A percentile compares a stretch with the other conserved stretches of the same genome.
Evolutionary conservation across 2,329 filamentous ascomycete species (phyloP).

Genomic region (Arthrobotrys sinensis): DNA sequence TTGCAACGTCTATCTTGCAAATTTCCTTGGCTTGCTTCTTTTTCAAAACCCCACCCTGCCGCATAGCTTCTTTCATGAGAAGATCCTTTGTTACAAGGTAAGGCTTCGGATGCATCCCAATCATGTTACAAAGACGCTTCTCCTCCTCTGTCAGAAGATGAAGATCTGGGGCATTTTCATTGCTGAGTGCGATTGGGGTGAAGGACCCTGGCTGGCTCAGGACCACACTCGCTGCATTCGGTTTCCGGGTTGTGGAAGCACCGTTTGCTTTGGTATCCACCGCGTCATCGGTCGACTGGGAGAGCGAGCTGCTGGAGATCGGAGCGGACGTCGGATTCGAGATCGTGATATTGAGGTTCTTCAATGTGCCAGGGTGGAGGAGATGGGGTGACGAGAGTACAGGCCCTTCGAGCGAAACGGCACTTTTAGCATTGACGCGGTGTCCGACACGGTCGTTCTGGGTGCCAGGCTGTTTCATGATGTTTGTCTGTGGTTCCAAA

Average conservation of each 20-base stretch:
- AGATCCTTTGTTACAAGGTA: conserved; percentile 96
- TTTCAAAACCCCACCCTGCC: conserved; percentile 88
- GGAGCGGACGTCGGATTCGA: conserved; percentile 60
- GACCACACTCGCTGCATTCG: conserved; percentile 55
- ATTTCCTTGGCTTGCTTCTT: conserved; percentile 94
- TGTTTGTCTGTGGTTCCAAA: conserved; percentile 48
- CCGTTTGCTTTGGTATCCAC: conserved; percentile 23
- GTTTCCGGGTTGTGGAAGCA: conserved; percentile 28
- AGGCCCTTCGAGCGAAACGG: conserved; percentile 52
- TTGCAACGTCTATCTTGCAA: conserved; percentile 85
- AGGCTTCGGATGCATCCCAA: conserved; percentile 91
- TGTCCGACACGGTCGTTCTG: conserved; percentile 71
- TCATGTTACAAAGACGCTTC: conserved; percentile 84
- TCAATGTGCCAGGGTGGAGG: conserved; percentile 46
- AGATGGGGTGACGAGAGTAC: conserved; percentile 58
- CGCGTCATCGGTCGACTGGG: conserved; percentile 29
- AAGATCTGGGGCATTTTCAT: conserved; percentile 83
- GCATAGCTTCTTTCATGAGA: conserved; percentile 90
- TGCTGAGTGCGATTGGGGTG: conserved; percentile 76
- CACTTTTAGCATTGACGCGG: conserved; percentile 54
- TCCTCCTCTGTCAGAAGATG: conserved; percentile 90
- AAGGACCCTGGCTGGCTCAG: conserved; percentile 51
- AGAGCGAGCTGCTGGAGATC: conserved; percentile 46
- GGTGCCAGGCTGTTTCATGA: conserved; percentile 68
- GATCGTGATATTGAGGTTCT: conserved; percentile 46